Conservation (phyloP, 129 eudicot species). For the Smallanthus sonchifolius region DNA sequence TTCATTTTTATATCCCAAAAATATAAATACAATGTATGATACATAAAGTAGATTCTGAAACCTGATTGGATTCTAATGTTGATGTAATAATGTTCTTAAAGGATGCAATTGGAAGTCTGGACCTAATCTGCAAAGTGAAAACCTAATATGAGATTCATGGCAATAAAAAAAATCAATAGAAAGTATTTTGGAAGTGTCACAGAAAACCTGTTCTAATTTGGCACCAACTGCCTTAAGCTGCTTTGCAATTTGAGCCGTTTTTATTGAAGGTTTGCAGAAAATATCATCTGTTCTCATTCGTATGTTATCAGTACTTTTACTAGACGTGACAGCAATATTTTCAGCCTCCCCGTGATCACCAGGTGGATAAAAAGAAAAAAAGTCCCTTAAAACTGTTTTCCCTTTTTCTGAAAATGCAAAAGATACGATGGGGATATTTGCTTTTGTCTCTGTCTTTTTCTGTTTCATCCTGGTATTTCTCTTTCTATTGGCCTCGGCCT, state of each 20-base stretch:
- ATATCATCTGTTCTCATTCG: slow-evolving; percentile 44
- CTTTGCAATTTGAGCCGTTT: slow-evolving; percentile 44
- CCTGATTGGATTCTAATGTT: slow-evolving; percentile 74
- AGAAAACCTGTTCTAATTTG: slow-evolving; percentile 56
- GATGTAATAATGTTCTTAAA: slow-evolving; percentile 67
- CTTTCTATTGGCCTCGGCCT: too few relatives aligned
- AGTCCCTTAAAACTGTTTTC: slow-evolving; percentile 49
- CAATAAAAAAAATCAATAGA: neutral
- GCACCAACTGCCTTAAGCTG: slow-evolving; percentile 50
- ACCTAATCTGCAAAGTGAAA: slow-evolving; percentile 59
- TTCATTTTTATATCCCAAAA: neutral
- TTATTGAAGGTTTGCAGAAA: slow-evolving; percentile 49
- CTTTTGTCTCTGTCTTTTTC: too few relatives aligned
- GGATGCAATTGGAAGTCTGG: slow-evolving; percentile 89
- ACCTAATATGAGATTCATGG: neutral
- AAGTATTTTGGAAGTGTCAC: neutral
- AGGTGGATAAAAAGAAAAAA: slow-evolving; percentile 76
- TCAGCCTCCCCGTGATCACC: slow-evolving; percentile 36
- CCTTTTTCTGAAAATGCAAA: slow-evolving; percentile 75
- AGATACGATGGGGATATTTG: too few relatives aligned
- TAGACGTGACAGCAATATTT: slow-evolving; percentile 31
- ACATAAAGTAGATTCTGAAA: slow-evolving; percentile 15
- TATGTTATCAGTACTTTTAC: slow-evolving; percentile 24
- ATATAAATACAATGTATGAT: slow-evolving; percentile 3
- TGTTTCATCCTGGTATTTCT: too few relatives aligned